Evolutionary conservation across 2,329 filamentous ascomycete genomes (phyloP), one percentile per base, ranked within the genome.

Genomic region (Cordyceps farinosa): DNA sequence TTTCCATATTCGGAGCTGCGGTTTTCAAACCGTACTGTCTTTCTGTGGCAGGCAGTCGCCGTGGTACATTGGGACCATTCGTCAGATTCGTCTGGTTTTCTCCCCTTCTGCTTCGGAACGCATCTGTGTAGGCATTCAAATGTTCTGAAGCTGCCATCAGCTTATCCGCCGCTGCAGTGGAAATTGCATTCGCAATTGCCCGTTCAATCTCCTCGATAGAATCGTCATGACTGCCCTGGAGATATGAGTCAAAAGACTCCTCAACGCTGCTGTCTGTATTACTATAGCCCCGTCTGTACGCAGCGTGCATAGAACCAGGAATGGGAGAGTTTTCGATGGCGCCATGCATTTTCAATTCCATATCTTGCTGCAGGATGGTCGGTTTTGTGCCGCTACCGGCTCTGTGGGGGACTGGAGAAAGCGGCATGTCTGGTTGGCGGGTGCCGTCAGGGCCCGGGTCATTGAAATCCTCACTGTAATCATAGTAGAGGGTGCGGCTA

Each of bases 391-490:
- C 65, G 40, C 66, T 66, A 15, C 66, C 68, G n/a, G 65, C 64
- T 55, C 72, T 68, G 40, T 68, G 67, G 5, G 70, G 72, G 40
- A 73, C 70, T 3, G 77, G 76, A 6, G 71, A 73, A 10, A 76
- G 61, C 17, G 75, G 70, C 22, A 67, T 60, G 11, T 58, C 62
- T 36, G 65, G 42, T 4, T 67, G 62, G 5, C 64, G 45, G 8
- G 67, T 55, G 7, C 56, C 67, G 36, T 69, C 30, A 10, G 15
- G 64, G 27, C 65, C 62, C 22, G 69, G 70, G 51, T 69, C 73
- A 22, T 82, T 79, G 58, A 84, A 84, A 3, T 77, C 78, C 66
- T 84, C 82, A 22, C 76, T 80, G 67, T 84, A 84, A 67, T 84
- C 82, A 65, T 84, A 84, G 67, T 83, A 84, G 45, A 79, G 75